Evolutionary conservation across 2,329 filamentous ascomycete species (phyloP), one percentile per base, ranked within the genome.

Genomic region (Aspergillus aculeatinus): DNA sequence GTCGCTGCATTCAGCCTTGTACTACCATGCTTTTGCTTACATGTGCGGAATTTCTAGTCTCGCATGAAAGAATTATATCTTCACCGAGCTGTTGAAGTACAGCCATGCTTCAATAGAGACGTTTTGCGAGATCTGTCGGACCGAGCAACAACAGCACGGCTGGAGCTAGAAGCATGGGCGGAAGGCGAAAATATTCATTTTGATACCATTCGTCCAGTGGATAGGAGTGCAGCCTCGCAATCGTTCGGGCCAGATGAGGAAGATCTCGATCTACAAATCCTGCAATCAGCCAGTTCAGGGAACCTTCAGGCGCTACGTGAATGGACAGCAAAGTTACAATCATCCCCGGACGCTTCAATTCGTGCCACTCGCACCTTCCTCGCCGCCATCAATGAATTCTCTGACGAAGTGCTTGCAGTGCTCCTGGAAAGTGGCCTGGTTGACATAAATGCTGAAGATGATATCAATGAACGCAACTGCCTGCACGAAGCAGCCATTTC

Each of bases 41-140:
- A 77, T 69, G 79, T 67, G 19, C 19, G 19, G 31, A 31, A 56
- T 47, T 44, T 60, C 35, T 74, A 88, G 83, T 98, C 94, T 55
- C 94, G 94, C 76, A 97, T 95, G 61, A 99, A 99, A 77, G 95
- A 98, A 79, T 85, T 98, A 47, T 99, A 98, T 74, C 87, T 99
- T 39, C 96, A 96, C 10, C 86, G 95, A 61, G 95, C 95, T 9
- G 94, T 99, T 63, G 95, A 99, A 76, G 93, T 98, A 7, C 95
- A 98, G 72, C 95, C 95, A 6, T 98, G 96, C 76, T 99, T 98
- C 83, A 98, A 99, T 76, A 89, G 94, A 50, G 91, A 96, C 66
- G 92, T 98, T 68, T 96, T 99, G 72, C 96, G 93, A 76, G 94
- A 96, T 71, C 84, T 99, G 11, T 97, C 95, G 4, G 95, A 99